Base-by-base conservation (phyloP, 768 basidiomycete species). In the Leccinum incarnatum region DNA sequence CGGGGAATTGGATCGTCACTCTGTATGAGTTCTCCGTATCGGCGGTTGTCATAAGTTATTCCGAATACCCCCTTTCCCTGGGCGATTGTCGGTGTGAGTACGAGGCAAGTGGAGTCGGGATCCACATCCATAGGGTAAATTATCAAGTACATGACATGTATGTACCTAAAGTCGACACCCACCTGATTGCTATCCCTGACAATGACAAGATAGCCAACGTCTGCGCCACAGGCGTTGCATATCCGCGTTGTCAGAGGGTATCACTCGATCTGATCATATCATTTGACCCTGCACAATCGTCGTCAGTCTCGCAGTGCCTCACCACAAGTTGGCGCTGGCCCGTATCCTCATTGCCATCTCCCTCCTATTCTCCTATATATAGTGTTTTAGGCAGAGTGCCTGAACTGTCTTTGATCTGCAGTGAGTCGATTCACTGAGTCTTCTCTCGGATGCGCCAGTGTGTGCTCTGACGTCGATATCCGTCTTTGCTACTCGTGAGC, bases 201-300 rank as follows among this genome's bases (percentile, higher is more conserved):
- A 47, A 12, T 23, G 50, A 32, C 45, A 52, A 59, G 56, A 61
- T 61, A 58, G 25, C 40, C 14, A 51, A 59, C 37, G 54, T 25
- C 14, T 25, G 15, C 37, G 29, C 54, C 53, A 54, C 45, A 45
- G 53, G 50, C 55, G 34, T 48, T 27, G 27, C 17, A 29, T 58
- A 32, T 51, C 50, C 57, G 57, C 55, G 50, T 60, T 65, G 68
- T 53, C 17, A 59, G 21, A 67, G 60, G 57, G 68, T 17, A 42
- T 55, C 47, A 14, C 47, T 37, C 50, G 54, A 65, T 68, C 53
- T 32, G 57, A 65, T 59, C 53, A 32, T 49, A 65, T 60, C 64
- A 51, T 23, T 56, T 50, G 58, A 66, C 68, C 66, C 66, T 70
- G 68, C 52, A 37, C 32, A 45, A 45, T 51, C 62, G 25, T 54